Evolutionary conservation across 208 protist species (phyloP).

Genomic region (Entamoeba histolytica): DNA sequence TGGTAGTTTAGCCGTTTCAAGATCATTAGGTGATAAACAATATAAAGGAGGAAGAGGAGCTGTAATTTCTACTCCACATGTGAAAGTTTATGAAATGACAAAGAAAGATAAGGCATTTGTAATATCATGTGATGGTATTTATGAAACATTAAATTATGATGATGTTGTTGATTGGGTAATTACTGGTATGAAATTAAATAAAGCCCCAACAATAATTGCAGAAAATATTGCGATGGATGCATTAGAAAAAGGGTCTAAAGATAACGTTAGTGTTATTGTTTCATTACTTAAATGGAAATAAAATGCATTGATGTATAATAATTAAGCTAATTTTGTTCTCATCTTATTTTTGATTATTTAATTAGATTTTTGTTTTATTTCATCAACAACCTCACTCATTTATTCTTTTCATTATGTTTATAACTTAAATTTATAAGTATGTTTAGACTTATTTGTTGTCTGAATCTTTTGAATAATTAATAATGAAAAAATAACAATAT

Average conservation of each 20-base stretch:
- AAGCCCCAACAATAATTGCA: background rate
- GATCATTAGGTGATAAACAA: background rate
- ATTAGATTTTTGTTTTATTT: no score
- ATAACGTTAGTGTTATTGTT: background rate
- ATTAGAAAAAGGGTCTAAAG: background rate
- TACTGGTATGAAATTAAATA: background rate
- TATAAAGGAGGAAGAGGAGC: background rate
- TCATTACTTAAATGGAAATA: background rate
- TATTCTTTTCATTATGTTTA: no score
- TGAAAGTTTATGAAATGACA: background rate
- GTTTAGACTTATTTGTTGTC: no score
- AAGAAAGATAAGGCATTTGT: background rate
- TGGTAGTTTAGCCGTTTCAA: background rate
- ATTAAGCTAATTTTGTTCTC: no score
- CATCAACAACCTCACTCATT: no score
- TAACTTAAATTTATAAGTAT: no score
- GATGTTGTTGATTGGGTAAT: background rate
- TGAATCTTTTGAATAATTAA: no score
- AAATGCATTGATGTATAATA: background rate
- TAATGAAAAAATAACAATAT: no score
- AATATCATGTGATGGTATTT: background rate
- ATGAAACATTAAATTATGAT: background rate
- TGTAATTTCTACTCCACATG: background rate
- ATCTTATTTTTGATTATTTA: no score
- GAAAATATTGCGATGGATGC: background rate